phyloP scores from a whole-genome alignment of 2,329 filamentous ascomycete species.

The Nemania serpens region DNA sequence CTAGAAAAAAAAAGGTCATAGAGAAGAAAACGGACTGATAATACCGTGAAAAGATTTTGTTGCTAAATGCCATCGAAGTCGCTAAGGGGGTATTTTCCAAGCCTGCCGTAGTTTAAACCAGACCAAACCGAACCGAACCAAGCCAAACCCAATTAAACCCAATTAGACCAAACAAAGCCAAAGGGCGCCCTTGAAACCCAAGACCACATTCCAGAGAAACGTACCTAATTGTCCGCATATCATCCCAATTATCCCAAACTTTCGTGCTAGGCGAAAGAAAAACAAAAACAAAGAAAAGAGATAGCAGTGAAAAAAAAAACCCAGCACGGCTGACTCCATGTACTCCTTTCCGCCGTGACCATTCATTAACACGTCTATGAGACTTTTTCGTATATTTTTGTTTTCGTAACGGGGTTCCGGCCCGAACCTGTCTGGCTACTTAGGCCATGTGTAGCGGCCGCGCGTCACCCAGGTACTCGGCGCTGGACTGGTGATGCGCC shows the following conservation, averaged over 20 bases:
- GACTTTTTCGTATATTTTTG: no score
- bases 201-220: not conserved
- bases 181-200: constrained; percentile 4
- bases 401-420: no score
- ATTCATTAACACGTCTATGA: no score
- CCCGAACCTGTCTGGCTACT: no score
- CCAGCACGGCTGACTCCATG: constrained; percentile 5
- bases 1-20: no score
- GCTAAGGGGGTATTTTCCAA: constrained; percentile 17
- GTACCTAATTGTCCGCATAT: not conserved
- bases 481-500: constrained; percentile 22
- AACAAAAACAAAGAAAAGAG: not conserved
- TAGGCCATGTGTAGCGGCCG: constrained; percentile 11
- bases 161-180: not conserved
- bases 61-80: not conserved
- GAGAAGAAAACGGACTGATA: no score
- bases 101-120: not conserved
- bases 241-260: not conserved
- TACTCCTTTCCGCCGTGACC: constrained; percentile 14
- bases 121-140: no score
- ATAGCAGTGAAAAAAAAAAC: not conserved
- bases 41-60: no score
- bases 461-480: constrained; percentile 18
- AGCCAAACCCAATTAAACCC: no score
- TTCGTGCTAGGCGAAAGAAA: not conserved